phyloP scores from a whole-genome alignment of 164 flowering plant genomes.

The Magnolia officinalis region DNA sequence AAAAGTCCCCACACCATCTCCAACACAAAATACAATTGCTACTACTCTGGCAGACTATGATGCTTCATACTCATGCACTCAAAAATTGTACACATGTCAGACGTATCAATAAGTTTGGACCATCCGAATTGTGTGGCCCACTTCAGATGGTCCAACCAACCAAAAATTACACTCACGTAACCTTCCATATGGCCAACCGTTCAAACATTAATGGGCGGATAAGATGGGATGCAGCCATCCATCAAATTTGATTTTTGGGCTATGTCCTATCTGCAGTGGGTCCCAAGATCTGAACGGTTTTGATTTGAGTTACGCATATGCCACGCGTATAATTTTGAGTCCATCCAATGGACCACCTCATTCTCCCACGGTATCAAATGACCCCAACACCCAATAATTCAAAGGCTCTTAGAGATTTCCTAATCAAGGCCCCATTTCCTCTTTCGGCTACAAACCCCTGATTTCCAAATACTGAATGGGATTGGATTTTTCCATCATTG shows the following conservation, averaged over 20 bases:
- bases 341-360: background rate
- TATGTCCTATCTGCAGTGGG: background rate
- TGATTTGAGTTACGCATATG: background rate
- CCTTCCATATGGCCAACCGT: background rate
- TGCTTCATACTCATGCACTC: background rate
- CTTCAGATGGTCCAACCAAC: background rate
- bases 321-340: background rate
- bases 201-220: background rate
- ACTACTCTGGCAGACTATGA: background rate
- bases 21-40: background rate
- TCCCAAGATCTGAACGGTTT: background rate
- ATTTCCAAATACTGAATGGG: background rate
- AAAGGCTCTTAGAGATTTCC: conserved; percentile 1
- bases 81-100: background rate
- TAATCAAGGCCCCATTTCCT: background rate
- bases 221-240: background rate
- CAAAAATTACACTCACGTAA: background rate
- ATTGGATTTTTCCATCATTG: background rate
- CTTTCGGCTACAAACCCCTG: background rate
- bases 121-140: too few species aligned
- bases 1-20: conserved; percentile 7
- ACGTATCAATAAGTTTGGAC: background rate
- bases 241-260: background rate
- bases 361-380: background rate
- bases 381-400: background rate